Evolutionary conservation across 192 early-diverging fungal species (phyloP).

Genomic region (Coemansia sp.): DNA sequence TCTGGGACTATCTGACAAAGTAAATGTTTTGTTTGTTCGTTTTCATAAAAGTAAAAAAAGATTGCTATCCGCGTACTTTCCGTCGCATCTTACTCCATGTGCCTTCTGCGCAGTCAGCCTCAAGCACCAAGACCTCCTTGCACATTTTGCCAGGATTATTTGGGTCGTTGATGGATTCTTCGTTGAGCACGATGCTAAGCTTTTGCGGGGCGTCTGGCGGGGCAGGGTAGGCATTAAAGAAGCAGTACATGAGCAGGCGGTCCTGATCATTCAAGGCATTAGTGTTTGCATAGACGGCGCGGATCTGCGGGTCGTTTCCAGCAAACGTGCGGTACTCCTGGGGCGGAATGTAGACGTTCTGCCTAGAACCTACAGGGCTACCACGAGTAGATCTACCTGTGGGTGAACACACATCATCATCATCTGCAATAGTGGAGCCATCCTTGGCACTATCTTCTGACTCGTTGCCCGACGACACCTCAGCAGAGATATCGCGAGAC

Average conservation of each 20-base stretch:
- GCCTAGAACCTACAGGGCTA: not conserved
- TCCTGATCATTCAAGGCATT: constrained; percentile 36
- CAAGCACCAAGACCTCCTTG: constrained; percentile 34
- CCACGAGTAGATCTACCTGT: not conserved
- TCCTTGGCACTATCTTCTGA: not conserved
- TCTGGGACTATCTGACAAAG: constrained; percentile 66
- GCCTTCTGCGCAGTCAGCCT: constrained; percentile 20
- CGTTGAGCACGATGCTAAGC: constrained; percentile 39
- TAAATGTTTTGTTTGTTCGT: not conserved
- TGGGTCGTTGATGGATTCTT: constrained; percentile 29
- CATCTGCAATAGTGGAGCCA: constrained; percentile 5
- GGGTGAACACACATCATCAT: constrained; percentile 2
- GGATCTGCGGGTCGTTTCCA: constrained; percentile 26
- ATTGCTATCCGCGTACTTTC: constrained; percentile 10
- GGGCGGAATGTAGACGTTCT: constrained; percentile 22
- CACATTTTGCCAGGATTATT: constrained; percentile 20
- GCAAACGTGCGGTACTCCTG: constrained; percentile 37
- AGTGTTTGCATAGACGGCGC: constrained; percentile 37
- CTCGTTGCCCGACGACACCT: constrained; percentile 25
- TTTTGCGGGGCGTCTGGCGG: constrained; percentile 20
- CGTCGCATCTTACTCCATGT: constrained; percentile 43
- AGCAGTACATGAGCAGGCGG: constrained; percentile 51
- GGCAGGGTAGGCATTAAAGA: constrained; percentile 32
- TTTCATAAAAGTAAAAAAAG: not conserved
- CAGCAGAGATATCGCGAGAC: constrained; percentile 3